Evolutionary conservation across 441 rosid species (phyloP).

Genomic region (Syzygium malaccense): DNA sequence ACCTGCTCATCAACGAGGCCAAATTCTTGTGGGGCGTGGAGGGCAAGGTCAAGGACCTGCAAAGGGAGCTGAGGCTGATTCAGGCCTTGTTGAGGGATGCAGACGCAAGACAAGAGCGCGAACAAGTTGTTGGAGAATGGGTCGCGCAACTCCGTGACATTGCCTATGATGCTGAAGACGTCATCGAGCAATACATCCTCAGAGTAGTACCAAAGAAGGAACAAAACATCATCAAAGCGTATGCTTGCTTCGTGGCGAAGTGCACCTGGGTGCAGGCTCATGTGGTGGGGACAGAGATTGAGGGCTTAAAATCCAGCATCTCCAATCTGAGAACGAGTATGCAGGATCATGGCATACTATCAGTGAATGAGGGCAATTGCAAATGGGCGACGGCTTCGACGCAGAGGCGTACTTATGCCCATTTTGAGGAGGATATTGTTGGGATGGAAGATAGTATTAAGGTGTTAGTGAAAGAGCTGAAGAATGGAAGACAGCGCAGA

Average conservation of each 20-base stretch:
- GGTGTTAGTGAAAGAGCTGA: not conserved
- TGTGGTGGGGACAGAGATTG: accelerated
- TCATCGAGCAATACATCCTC: not conserved
- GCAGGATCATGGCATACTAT: accelerated
- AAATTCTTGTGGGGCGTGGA: not conserved
- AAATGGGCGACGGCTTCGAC: accelerated
- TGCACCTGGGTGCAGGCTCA: accelerated
- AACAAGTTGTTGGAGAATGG: accelerated
- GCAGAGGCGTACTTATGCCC: accelerated
- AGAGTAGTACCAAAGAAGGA: not conserved
- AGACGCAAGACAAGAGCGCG: accelerated
- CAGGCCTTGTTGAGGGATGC: not conserved
- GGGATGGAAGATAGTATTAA: not conserved
- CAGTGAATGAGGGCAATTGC: accelerated
- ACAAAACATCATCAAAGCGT: not conserved
- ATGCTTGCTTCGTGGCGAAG: not conserved
- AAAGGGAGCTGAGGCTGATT: not conserved
- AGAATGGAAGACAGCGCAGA: not conserved
- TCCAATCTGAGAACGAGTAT: not conserved
- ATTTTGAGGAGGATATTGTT: not conserved
- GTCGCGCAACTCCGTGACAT: not conserved
- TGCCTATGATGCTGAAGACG: not conserved
- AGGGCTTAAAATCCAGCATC: accelerated
- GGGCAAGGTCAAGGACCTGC: not conserved
- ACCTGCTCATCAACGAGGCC: not conserved